Evolutionary conservation across 2,329 filamentous ascomycete genomes (phyloP), one percentile per base, ranked within the genome.

Genomic region (Penicillium sp.): DNA sequence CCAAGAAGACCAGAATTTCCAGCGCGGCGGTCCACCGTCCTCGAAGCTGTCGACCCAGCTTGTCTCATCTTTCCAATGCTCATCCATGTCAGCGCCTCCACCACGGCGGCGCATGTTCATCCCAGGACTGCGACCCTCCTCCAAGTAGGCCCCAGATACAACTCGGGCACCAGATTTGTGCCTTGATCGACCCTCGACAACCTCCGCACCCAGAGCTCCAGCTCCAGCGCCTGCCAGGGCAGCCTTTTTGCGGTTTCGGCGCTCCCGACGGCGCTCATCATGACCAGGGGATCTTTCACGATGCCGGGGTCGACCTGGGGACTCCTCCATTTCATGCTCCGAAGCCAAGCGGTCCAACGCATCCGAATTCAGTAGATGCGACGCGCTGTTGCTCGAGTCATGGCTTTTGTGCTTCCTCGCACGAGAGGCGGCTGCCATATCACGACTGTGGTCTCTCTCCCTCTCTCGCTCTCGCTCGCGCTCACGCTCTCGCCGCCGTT

Each of bases 131-230:
- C 61, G 69, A 0, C 82, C 82, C 58, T 86, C 82, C 54, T 86
- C 83, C 50, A 84, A 67, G 12, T 82, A 65, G 0, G 80, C 79
- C 13, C 82, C 82, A 45, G 82, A 86, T 13, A 83, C 80, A n/a
- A 84, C 70, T 44, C 83, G 69, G 39, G 72, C 72, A 55, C 78
- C 77, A 47, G 72, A 73, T 28, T 61, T 61, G 33, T 65, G 68
- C 27, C 64, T 59, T 8, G 65, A 59, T 30, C 56, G 52, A 20
- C 62, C 49, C n/a, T 53, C 51, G 15, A 41, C 18, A 39, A 59
- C 3, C 32, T 49, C 22, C 28, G 43, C 35, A 31, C 37, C 47
- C 30, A 54, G 35, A 29, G 40, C 44, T 31, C 30, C 46, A 10
- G 33, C 34, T 14, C 30, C 41, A 10, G 30, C 49, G 15, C 29